Conservation (phyloP, 2,329 filamentous ascomycete species). For the Paracoccidioides lutzii region DNA sequence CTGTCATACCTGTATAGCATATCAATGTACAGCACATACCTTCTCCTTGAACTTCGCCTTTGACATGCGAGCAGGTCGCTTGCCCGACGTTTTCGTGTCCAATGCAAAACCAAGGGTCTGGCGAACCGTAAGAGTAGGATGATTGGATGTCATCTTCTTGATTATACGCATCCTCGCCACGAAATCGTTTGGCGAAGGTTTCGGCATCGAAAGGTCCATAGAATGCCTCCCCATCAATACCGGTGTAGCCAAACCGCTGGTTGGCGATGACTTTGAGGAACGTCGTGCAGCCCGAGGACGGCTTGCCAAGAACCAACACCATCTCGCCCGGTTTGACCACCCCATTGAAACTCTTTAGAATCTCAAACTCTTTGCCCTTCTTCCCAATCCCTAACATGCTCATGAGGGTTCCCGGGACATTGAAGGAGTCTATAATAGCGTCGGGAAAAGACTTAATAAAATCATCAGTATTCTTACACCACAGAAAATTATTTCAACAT, state of each 20-base stretch:
- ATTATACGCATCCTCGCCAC: slow-evolving; percentile 76
- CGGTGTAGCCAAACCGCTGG: slow-evolving; percentile 64
- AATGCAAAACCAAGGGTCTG: slow-evolving; percentile 78
- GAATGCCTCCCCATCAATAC: slow-evolving; percentile 54
- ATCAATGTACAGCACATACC: slow-evolving; percentile 3
- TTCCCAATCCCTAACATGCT: slow-evolving; percentile 51
- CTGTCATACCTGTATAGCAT: neutral
- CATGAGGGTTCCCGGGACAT: slow-evolving; percentile 54
- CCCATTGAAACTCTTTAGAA: slow-evolving; percentile 51
- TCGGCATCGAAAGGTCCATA: slow-evolving; percentile 63
- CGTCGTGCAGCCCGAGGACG: slow-evolving; percentile 63
- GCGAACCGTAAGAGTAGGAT: slow-evolving; percentile 72
- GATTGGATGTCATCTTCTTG: slow-evolving; percentile 77
- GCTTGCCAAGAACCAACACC: slow-evolving; percentile 68
- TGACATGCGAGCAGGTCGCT: slow-evolving; percentile 60
- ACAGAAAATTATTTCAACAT: neutral
- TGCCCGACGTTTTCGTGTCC: slow-evolving; percentile 72
- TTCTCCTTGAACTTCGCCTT: slow-evolving; percentile 64
- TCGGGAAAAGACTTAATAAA: slow-evolving; percentile 55
- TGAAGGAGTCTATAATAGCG: slow-evolving; percentile 63
- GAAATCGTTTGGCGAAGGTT: slow-evolving; percentile 57
- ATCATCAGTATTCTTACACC: neutral
- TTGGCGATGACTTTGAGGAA: slow-evolving; percentile 75
- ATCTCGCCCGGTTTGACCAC: slow-evolving; percentile 73
- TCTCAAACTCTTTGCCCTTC: slow-evolving; percentile 58